A percentile compares a stretch with the other conserved stretches of the same genome.
Conservation (phyloP, 768 basidiomycete species). For the Termitomyces sp. region DNA sequence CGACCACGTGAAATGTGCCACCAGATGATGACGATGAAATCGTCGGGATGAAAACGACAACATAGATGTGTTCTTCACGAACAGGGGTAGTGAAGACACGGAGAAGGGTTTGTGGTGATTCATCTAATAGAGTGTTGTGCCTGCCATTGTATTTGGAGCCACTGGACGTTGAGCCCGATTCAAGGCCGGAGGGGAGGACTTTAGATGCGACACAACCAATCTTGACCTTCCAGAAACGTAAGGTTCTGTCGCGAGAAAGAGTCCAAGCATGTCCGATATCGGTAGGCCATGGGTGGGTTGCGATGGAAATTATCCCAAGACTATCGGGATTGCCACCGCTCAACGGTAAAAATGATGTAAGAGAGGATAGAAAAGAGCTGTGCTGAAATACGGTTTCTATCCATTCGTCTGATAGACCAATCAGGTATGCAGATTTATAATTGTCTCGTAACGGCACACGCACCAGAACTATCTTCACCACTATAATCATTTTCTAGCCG, state of each 20-base stretch:
- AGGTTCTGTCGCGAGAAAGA: conserved; percentile 78
- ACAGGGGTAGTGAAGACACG: conserved; percentile 49
- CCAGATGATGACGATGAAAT: conserved; percentile 59
- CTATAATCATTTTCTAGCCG: conserved; percentile 63
- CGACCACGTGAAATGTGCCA: conserved; percentile 74
- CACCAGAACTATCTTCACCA: conserved; percentile 56
- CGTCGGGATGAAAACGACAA: conserved; percentile 71
- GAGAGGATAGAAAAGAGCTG: conserved; percentile 59
- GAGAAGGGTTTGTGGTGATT: conserved; percentile 59
- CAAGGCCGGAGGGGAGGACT: conserved; percentile 37
- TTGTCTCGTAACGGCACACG: conserved; percentile 18
- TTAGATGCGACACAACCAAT: conserved; percentile 68
- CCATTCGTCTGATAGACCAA: conserved; percentile 56
- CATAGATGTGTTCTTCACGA: conserved; percentile 50
- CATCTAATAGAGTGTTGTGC: conserved; percentile 48
- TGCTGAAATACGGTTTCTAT: conserved; percentile 59
- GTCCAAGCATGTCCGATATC: conserved; percentile 77
- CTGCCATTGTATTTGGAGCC: conserved; percentile 18
- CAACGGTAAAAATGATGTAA: conserved; percentile 62
- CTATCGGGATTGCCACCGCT: conserved; percentile 40
- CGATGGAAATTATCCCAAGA: conserved; percentile 64
- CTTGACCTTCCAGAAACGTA: conserved; percentile 82
- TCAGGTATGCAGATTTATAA: not conserved
- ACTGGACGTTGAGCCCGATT: conserved; percentile 25
- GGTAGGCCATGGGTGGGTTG: conserved; percentile 71